Conservation (phyloP, 371 early-diverging fungal species). For the Funneliformis caledonium region DNA sequence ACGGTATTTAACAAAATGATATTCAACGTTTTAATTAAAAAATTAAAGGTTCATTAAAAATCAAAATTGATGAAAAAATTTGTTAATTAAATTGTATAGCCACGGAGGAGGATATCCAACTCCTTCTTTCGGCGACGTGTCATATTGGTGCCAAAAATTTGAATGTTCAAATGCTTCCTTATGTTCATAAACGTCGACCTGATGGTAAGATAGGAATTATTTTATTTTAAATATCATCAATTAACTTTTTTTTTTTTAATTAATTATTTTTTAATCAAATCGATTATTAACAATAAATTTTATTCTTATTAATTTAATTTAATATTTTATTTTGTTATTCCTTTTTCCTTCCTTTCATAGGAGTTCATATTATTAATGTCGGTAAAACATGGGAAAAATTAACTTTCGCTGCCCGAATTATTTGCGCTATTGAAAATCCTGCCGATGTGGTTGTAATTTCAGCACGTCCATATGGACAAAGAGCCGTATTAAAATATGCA, state of each 20-base stretch:
- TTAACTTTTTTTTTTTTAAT: not conserved
- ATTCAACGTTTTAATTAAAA: not conserved
- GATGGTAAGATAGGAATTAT: slow-evolving; percentile 67
- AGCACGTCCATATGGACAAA: slow-evolving; percentile 97
- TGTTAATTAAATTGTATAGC: slow-evolving; percentile 38
- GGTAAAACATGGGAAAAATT: slow-evolving; percentile 99
- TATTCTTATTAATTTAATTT: not conserved
- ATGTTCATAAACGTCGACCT: slow-evolving; percentile 92
- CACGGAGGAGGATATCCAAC: slow-evolving; percentile 85
- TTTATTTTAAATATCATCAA: not conserved
- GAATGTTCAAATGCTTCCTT: slow-evolving; percentile 87
- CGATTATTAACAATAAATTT: not conserved
- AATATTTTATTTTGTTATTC: too few species aligned
- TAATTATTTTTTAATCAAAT: not conserved
- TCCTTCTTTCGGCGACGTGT: slow-evolving; percentile 92
- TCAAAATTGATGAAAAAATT: not conserved
- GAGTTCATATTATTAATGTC: slow-evolving; percentile 96
- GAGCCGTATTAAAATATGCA: slow-evolving; percentile 98
- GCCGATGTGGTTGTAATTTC: slow-evolving; percentile 95
- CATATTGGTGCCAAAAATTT: slow-evolving; percentile 93
- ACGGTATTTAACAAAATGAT: slow-evolving; percentile 34
- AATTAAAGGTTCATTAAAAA: not conserved
- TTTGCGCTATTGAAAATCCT: slow-evolving; percentile 96
- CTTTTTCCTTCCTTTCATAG: slow-evolving; percentile 43
- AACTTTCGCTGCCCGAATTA: slow-evolving; percentile 97